Evolutionary conservation across 495 filamentous ascomycete genomes (phyloP).

Genomic region (Podospora conica): DNA sequence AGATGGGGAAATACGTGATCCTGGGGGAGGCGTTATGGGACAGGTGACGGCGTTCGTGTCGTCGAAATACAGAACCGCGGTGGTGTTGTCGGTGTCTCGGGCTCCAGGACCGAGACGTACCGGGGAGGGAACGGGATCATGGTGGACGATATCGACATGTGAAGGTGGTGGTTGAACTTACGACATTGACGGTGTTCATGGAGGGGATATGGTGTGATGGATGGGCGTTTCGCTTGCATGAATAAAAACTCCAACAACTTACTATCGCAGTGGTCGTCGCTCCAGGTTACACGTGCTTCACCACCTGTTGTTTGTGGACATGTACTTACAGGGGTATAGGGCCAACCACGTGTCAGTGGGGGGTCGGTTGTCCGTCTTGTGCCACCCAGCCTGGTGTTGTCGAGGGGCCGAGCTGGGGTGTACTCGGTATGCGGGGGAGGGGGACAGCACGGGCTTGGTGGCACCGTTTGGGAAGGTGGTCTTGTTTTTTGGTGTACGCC

Average conservation of each 20-base stretch:
- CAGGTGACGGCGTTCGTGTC: background rate
- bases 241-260: too few species aligned
- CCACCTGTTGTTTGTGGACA: background rate
- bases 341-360: background rate
- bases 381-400: background rate
- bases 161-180: background rate
- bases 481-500: background rate
- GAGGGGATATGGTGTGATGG: background rate
- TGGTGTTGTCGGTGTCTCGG: background rate
- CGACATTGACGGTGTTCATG: too few species aligned
- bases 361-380: background rate
- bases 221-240: background rate
- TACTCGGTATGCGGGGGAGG: background rate
- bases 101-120: background rate
- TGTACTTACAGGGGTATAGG: background rate
- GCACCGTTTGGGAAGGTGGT: background rate
- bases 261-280: too few species aligned
- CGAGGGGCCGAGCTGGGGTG: background rate
- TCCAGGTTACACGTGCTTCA: too few species aligned
- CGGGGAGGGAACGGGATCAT: background rate
- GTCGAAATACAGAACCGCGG: background rate
- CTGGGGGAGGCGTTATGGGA: background rate
- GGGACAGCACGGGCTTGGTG: background rate
- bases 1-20: background rate
- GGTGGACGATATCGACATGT: background rate